Evolutionary conservation across 208 protist genomes (phyloP).

Genomic region (Acanthamoeba healyi): DNA sequence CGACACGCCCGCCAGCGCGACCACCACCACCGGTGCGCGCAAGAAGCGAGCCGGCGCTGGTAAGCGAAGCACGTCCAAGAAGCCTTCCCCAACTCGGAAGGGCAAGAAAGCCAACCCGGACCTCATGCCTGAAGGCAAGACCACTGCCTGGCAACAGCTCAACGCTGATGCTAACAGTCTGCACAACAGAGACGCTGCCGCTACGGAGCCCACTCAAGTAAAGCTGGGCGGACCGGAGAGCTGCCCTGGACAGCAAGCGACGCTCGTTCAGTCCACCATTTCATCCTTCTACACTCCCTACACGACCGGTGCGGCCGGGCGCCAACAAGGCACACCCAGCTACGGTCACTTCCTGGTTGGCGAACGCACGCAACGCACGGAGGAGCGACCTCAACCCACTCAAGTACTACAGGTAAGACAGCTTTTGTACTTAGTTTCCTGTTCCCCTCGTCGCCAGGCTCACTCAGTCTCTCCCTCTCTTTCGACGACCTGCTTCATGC

Average conservation of each 20-base stretch:
- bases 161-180: conserved; percentile 28
- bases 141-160: conserved; percentile 43
- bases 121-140: conserved; percentile 59
- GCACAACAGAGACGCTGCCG: background rate
- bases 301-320: background rate
- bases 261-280: background rate
- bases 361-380: background rate
- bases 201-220: background rate
- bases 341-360: background rate
- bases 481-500: too few species aligned
- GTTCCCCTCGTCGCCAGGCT: too few species aligned
- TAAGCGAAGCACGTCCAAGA: background rate
- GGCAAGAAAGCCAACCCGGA: background rate
- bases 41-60: background rate
- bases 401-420: background rate
- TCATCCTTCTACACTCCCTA: conserved; percentile 7
- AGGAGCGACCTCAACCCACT: background rate
- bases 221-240: background rate
- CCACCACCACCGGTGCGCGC: background rate
- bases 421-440: background rate
- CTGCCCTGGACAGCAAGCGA: background rate
- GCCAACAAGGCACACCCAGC: background rate
- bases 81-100: background rate
- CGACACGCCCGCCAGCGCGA: background rate
- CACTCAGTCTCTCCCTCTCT: too few species aligned